A percentile compares a stretch with the other conserved stretches of the same genome.
Evolutionary conservation across 2,329 filamentous ascomycete species (phyloP).

Genomic region (Penicillium sp.): DNA sequence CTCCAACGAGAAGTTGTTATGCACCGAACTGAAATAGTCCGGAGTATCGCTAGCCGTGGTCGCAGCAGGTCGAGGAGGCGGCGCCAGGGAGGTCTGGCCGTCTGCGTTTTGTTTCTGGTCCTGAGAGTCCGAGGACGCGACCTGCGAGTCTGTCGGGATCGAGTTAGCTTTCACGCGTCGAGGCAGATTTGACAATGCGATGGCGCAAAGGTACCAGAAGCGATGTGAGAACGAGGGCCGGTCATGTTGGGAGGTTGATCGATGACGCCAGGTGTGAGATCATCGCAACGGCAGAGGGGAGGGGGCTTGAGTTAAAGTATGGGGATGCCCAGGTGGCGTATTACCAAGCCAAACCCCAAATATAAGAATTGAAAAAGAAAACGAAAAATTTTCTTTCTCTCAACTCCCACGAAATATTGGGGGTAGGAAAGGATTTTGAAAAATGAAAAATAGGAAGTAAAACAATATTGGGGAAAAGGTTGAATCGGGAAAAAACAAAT

Average conservation of each 20-base stretch:
- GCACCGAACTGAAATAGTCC: constrained; percentile 63
- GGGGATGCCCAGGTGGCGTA: constrained; percentile 25
- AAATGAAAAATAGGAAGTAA: too few relatives aligned
- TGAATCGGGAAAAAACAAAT: background rate
- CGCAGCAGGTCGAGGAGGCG: constrained; percentile 56
- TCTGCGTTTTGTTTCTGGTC: constrained; percentile 48
- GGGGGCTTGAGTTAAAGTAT: constrained; percentile 23
- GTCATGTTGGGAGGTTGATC: constrained; percentile 25
- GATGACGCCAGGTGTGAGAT: constrained; percentile 37
- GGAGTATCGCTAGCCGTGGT: constrained; percentile 54
- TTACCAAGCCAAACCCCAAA: constrained; percentile 26
- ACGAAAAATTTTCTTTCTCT: background rate
- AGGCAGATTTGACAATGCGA: constrained; percentile 9
- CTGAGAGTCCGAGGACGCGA: constrained; percentile 30
- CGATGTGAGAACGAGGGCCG: constrained; percentile 14
- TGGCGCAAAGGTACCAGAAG: constrained; percentile 20
- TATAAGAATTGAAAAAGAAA: constrained; percentile 8
- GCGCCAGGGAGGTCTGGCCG: constrained; percentile 60
- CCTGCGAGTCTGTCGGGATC: constrained; percentile 26
- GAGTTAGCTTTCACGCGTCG: constrained; percentile 22
- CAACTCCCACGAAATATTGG: too few relatives aligned
- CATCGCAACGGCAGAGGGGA: constrained; percentile 31
- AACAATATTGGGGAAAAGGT: too few relatives aligned
- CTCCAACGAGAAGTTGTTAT: constrained; percentile 57
- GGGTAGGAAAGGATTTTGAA: background rate